These are phyloP conservation scores for Nicotiana sylvestris DNA, from an alignment of 257 asterid genomes.

Conservation along the genomic window DNA sequence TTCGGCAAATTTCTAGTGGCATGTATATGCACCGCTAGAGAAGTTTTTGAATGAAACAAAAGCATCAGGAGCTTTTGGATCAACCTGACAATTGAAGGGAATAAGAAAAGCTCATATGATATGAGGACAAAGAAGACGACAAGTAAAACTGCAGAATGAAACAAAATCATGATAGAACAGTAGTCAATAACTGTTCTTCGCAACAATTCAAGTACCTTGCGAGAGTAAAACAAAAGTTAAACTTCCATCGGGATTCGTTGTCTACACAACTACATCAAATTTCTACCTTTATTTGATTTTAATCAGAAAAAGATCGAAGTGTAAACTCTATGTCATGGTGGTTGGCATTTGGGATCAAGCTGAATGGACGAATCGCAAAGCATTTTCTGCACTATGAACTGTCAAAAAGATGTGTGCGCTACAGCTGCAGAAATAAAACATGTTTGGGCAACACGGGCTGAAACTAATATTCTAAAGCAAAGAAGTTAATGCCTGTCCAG, in stretches of 20 bases:
- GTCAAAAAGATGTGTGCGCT: neutral
- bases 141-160: neutral
- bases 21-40: neutral
- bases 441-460: neutral
- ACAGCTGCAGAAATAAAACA: neutral
- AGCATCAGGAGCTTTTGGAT: neutral
- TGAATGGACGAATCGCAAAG: neutral
- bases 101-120: neutral
- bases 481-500: neutral
- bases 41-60: neutral
- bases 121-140: neutral
- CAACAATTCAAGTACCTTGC: neutral
- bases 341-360: neutral
- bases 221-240: neutral
- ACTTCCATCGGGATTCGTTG: neutral
- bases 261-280: neutral
- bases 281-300: neutral
- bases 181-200: neutral
- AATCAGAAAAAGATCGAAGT: neutral
- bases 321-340: neutral
- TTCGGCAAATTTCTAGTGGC: neutral
- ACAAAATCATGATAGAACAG: neutral
- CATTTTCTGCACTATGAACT: neutral
- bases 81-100: neutral
- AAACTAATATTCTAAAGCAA: neutral